Evolutionary conservation across 805 yeast genomes (phyloP).

Genomic region (Tetrapisispora pingtungensis): DNA sequence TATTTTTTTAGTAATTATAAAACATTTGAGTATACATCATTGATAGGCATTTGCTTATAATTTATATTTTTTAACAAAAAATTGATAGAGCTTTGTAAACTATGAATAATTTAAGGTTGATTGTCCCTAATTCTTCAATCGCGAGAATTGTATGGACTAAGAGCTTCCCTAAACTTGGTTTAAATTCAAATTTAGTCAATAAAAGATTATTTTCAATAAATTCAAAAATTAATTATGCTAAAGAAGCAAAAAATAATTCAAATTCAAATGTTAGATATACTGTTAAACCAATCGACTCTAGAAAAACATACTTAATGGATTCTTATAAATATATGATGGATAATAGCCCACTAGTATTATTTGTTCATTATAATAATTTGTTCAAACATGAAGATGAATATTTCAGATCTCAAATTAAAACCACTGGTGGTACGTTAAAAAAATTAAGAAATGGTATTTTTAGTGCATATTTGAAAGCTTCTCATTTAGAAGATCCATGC

Average conservation of each 20-base stretch:
- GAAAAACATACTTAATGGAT: constrained; percentile 83
- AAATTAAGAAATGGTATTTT: constrained; percentile 62
- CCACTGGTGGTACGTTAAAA: constrained; percentile 60
- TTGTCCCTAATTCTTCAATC: not conserved
- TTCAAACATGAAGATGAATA: constrained; percentile 55
- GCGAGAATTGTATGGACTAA: not conserved
- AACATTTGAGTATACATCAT: too few species aligned
- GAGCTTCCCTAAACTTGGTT: not conserved
- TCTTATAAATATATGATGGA: constrained; percentile 64
- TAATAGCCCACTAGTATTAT: constrained; percentile 57
- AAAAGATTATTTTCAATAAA: not conserved
- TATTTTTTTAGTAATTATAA: too few species aligned
- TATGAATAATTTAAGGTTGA: not conserved
- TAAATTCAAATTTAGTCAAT: not conserved
- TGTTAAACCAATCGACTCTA: constrained; percentile 52
- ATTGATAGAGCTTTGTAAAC: too few species aligned
- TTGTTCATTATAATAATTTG: constrained; percentile 79
- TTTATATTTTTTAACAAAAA: too few species aligned
- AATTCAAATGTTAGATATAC: constrained; percentile 31
- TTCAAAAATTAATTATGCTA: not conserved
- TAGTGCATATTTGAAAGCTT: constrained; percentile 65
- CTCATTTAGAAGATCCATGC: constrained; percentile 57
- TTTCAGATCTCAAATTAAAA: constrained; percentile 50
- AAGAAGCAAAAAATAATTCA: not conserved
- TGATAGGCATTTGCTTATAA: too few species aligned